A percentile compares a stretch with the other conserved stretches of the same genome.
Evolutionary conservation across 23 red algal species (phyloP).

Genomic region (Gracilaria vermiculophylla): DNA sequence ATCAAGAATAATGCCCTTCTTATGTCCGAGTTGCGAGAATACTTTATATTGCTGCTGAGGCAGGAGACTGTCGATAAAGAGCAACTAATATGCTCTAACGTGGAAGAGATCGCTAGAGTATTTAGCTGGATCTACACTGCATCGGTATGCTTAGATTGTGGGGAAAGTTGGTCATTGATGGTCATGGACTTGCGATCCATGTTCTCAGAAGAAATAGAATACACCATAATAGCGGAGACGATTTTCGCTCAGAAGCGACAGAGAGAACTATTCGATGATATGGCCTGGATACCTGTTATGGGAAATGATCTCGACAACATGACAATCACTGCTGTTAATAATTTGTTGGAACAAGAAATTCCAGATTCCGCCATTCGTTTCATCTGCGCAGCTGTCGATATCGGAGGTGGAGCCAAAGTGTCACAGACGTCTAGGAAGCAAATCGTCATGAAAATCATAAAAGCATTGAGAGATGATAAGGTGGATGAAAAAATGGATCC

Average conservation of each 20-base stretch:
- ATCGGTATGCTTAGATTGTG: neutral
- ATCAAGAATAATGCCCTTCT: neutral
- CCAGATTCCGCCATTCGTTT: neutral
- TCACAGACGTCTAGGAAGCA: neutral
- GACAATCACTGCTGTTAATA: neutral
- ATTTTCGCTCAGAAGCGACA: constrained; percentile 3
- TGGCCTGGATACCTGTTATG: constrained; percentile 6
- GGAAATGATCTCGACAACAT: neutral
- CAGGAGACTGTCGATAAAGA: neutral
- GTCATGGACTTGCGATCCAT: neutral
- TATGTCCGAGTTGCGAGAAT: neutral
- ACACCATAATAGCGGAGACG: neutral
- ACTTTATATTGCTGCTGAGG: neutral
- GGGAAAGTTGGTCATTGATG: neutral
- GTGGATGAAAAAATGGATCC: neutral
- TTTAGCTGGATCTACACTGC: constrained; percentile 16
- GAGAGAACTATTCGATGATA: constrained; percentile 1
- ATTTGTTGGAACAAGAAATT: neutral
- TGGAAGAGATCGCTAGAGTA: neutral
- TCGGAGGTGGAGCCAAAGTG: neutral
- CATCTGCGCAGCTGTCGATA: neutral
- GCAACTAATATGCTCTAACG: no score
- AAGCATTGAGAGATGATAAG: neutral
- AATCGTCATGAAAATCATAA: neutral
- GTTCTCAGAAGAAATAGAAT: neutral